These are phyloP conservation scores for Phytophthora meadii DNA, from an alignment of 352 stramenopile genomes.

Conservation along the genomic window DNA sequence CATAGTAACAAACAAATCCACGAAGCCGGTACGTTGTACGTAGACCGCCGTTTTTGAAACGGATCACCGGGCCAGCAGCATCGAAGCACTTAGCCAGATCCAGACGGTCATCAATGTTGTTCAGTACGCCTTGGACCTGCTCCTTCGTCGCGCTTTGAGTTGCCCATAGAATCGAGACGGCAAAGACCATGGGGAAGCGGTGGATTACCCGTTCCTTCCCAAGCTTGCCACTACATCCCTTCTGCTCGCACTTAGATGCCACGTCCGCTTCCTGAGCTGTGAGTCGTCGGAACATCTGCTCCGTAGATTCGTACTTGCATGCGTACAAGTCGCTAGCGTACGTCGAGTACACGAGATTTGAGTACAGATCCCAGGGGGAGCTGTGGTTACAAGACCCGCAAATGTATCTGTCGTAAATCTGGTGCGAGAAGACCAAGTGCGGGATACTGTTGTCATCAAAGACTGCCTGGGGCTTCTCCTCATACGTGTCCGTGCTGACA, in stretches of 20 bases:
- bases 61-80: slow-evolving; percentile 67
- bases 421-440: slow-evolving; percentile 86
- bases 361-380: slow-evolving; percentile 81
- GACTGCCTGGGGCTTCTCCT: slow-evolving; percentile 69
- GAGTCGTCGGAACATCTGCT: slow-evolving; percentile 71
- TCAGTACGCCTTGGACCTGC: slow-evolving; percentile 70
- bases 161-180: slow-evolving; percentile 84
- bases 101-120: slow-evolving; percentile 71
- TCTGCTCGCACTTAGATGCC: slow-evolving; percentile 60
- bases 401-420: slow-evolving; percentile 88
- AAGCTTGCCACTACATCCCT: slow-evolving; percentile 66
- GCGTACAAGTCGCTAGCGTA: slow-evolving; percentile 80
- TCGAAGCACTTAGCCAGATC: slow-evolving; percentile 82
- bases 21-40: slow-evolving; percentile 80
- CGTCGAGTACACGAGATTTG: slow-evolving; percentile 84
- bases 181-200: slow-evolving; percentile 88
- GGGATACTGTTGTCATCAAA: slow-evolving; percentile 90
- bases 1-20: slow-evolving; percentile 89
- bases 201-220: slow-evolving; percentile 82
- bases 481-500: slow-evolving; percentile 68
- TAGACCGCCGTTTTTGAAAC: slow-evolving; percentile 74
- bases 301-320: slow-evolving; percentile 70
- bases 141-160: slow-evolving; percentile 78
- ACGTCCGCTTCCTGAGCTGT: slow-evolving; percentile 68
- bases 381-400: slow-evolving; percentile 68